Conservation (phyloP, 176 grass and related monocot species). For the Phragmites australis region DNA sequence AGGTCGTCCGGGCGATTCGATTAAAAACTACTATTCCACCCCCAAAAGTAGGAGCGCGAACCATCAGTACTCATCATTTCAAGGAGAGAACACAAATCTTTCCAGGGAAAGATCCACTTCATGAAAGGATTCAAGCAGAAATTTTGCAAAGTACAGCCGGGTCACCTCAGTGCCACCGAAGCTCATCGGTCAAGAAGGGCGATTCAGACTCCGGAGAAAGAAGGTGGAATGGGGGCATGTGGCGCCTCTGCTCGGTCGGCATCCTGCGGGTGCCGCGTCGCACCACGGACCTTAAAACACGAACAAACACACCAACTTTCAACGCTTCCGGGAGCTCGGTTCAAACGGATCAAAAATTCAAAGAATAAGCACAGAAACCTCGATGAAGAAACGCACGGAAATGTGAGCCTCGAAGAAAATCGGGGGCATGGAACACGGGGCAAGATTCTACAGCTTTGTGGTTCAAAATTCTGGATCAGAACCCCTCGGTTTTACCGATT, state of each 20-base stretch:
- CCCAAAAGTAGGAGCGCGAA: not conserved
- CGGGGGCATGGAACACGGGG: not conserved
- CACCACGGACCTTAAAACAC: slow-evolving; percentile 38
- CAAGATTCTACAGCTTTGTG: not conserved
- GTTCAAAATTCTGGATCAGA: slow-evolving; percentile 8
- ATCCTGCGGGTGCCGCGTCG: slow-evolving; percentile 57
- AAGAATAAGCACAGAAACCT: not conserved
- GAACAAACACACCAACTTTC: slow-evolving; percentile 10
- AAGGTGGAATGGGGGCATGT: slow-evolving; percentile 38
- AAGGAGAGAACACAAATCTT: slow-evolving; percentile 9
- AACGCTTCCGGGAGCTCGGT: slow-evolving; percentile 20
- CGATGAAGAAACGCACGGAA: slow-evolving; percentile 13
- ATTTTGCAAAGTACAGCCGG: not conserved
- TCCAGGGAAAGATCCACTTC: not conserved
- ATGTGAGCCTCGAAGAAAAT: slow-evolving; percentile 16
- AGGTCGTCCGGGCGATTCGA: not conserved
- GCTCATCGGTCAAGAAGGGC: slow-evolving; percentile 59
- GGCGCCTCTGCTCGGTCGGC: slow-evolving; percentile 82
- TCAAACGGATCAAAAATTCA: slow-evolving; percentile 45
- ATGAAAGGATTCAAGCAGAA: not conserved
- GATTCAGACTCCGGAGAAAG: slow-evolving; percentile 45
- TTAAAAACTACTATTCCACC: slow-evolving; percentile 24
- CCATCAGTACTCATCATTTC: slow-evolving; percentile 30
- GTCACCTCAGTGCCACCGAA: slow-evolving; percentile 56
- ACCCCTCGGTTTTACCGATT: not conserved